Percentiles rank a stretch among this genome's conserved stretches.
Evolutionary conservation across 345 rosid genomes (phyloP).

Genomic region (Cardamine resedifolia): DNA sequence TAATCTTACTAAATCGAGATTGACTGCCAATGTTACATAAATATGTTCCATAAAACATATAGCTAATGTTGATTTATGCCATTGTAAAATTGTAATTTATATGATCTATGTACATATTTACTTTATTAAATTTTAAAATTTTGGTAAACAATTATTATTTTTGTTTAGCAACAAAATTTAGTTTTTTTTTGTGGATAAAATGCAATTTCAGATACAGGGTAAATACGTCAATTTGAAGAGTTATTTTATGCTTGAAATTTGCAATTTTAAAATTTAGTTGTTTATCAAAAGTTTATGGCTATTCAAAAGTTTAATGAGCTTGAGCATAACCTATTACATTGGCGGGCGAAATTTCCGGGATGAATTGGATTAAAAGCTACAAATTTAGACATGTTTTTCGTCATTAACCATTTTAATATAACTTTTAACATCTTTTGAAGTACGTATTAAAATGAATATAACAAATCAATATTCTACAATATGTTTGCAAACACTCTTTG

Average conservation of each 20-base stretch:
- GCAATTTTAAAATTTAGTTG: too few species aligned
- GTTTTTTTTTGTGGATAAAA: too few species aligned
- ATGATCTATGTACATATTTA: neutral
- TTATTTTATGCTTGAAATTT: too few species aligned
- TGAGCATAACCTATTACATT: neutral
- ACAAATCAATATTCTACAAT: neutral
- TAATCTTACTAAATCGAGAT: neutral
- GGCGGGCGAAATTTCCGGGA: neutral
- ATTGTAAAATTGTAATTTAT: neutral
- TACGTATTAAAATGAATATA: neutral
- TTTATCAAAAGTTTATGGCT: neutral
- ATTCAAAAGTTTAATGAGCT: too few species aligned
- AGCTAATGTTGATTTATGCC: neutral
- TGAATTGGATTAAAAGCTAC: neutral
- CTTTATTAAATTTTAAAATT: neutral
- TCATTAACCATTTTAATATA: neutral
- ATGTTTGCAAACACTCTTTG: neutral
- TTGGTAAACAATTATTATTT: neutral
- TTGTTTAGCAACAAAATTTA: neutral
- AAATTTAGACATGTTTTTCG: neutral
- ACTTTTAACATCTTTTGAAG: neutral
- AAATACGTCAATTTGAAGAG: too few species aligned
- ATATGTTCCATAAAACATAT: neutral
- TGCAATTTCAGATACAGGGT: too few species aligned
- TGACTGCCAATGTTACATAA: neutral